Evolutionary conservation across 2,329 filamentous ascomycete genomes (phyloP).

Genomic region (Penicillium sclerotigenum): DNA sequence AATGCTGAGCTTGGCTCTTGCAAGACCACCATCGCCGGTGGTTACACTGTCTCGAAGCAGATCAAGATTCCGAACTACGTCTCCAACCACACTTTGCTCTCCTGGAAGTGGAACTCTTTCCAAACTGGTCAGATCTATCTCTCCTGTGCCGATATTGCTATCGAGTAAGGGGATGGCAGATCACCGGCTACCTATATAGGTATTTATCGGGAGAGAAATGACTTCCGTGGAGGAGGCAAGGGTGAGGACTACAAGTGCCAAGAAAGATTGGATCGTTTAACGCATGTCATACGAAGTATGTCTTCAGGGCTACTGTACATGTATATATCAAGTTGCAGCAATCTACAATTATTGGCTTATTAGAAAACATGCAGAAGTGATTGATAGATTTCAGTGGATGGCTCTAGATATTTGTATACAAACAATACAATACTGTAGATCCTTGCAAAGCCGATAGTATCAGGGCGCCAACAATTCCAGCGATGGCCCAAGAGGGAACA

Average conservation of each 20-base stretch:
- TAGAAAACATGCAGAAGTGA: neutral
- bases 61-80: slow-evolving; percentile 50
- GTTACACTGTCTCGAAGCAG: slow-evolving; percentile 54
- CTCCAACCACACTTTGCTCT: slow-evolving; percentile 52
- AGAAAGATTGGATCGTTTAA: neutral
- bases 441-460: neutral
- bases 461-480: neutral
- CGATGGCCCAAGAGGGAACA: neutral
- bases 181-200: neutral
- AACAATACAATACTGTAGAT: too few species aligned
- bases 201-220: neutral
- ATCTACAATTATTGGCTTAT: neutral
- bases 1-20: slow-evolving; percentile 46
- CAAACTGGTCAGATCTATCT: slow-evolving; percentile 56
- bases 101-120: slow-evolving; percentile 55
- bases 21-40: slow-evolving; percentile 52
- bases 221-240: neutral
- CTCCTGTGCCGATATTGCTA: slow-evolving; percentile 53
- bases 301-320: neutral
- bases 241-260: neutral
- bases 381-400: neutral
- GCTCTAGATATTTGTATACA: neutral
- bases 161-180: slow-evolving; percentile 18
- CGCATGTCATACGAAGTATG: neutral
- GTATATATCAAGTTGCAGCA: neutral